These are phyloP conservation scores for Takashimella tepidaria DNA, from an alignment of 1,284 basidiomycete genomes.

Conservation along the genomic window DNA sequence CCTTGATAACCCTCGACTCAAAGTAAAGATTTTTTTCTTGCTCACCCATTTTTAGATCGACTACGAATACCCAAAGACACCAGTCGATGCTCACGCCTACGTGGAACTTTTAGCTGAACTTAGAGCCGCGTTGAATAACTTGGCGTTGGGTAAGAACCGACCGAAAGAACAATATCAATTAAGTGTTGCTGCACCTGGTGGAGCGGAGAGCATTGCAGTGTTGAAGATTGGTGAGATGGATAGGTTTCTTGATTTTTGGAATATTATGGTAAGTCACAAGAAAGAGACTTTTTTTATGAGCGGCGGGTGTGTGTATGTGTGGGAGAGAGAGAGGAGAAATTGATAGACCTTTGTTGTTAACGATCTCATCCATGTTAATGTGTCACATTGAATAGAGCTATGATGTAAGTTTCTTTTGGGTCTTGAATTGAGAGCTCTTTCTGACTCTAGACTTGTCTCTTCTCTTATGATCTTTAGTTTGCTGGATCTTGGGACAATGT, in stretches of 20 bases:
- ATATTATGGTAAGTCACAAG: too few relatives aligned
- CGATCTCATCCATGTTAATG: too few relatives aligned
- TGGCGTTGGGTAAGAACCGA: slow-evolving; percentile 36
- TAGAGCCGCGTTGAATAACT: slow-evolving; percentile 47
- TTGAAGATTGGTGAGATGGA: slow-evolving; percentile 70
- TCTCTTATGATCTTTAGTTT: slow-evolving; percentile 27
- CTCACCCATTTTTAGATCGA: slow-evolving; percentile 33
- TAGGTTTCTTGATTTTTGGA: slow-evolving; percentile 70
- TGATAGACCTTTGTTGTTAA: too few relatives aligned
- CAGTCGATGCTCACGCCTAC: slow-evolving; percentile 50
- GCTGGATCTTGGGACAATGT: slow-evolving; percentile 50
- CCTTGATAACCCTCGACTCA: not conserved
- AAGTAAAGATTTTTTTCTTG: too few relatives aligned
- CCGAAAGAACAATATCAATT: slow-evolving; percentile 47
- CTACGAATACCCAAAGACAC: slow-evolving; percentile 53
- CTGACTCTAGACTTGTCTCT: not conserved
- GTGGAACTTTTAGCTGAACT: slow-evolving; percentile 50
- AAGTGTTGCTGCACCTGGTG: slow-evolving; percentile 75
- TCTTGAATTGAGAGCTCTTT: too few relatives aligned
- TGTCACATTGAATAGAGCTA: too few relatives aligned
- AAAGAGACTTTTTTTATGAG: too few relatives aligned
- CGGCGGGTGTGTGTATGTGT: too few relatives aligned
- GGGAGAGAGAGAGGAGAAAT: too few relatives aligned
- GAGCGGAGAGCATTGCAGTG: slow-evolving; percentile 60
- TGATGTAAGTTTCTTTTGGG: slow-evolving; percentile 8